Conservation (phyloP, 2,329 filamentous ascomycete species). For the Exophiala spinifera region DNA sequence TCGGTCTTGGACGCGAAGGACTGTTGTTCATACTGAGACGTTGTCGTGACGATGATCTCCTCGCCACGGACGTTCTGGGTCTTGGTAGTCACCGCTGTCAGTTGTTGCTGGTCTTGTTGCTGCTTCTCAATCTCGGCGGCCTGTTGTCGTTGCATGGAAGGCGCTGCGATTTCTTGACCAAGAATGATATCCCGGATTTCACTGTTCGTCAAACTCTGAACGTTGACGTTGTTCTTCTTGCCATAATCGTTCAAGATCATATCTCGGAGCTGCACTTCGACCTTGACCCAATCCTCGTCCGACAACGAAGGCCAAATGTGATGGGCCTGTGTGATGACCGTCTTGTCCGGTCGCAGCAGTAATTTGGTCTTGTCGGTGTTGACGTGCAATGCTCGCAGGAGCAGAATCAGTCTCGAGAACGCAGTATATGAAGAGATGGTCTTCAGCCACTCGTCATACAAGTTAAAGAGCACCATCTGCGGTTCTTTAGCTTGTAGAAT, state of each 20-base stretch:
- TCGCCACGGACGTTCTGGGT: constrained; percentile 96
- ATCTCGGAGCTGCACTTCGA: constrained; percentile 94
- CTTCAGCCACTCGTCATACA: constrained; percentile 99
- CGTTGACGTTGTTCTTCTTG: constrained; percentile 99
- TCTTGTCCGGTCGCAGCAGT: constrained; percentile 92
- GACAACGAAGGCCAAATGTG: constrained; percentile 96
- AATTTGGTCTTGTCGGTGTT: constrained; percentile 99
- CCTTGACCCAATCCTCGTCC: constrained; percentile 98
- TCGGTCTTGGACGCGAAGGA: constrained; percentile 98
- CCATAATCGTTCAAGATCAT: constrained; percentile 97
- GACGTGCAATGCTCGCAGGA: constrained; percentile 90
- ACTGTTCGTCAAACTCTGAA: constrained; percentile 90
- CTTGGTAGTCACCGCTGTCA: constrained; percentile 96
- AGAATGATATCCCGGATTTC: constrained; percentile 98
- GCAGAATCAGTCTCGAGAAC: constrained; percentile 91
- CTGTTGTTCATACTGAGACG: constrained; percentile 95
- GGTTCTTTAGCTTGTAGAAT: constrained; percentile 95
- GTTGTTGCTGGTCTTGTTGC: constrained; percentile 91
- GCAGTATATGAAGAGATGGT: constrained; percentile 97
- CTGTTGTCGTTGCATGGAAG: constrained; percentile 96
- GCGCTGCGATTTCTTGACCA: constrained; percentile 98
- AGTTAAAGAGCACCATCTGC: constrained; percentile 99
- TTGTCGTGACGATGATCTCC: constrained; percentile 97
- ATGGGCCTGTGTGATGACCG: constrained; percentile 95
- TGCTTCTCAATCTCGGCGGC: constrained; percentile 99